A percentile compares a stretch with the other conserved stretches of the same genome.
phyloP scores from a whole-genome alignment of 73 alveolate species.

The Urostyla sp. region DNA sequence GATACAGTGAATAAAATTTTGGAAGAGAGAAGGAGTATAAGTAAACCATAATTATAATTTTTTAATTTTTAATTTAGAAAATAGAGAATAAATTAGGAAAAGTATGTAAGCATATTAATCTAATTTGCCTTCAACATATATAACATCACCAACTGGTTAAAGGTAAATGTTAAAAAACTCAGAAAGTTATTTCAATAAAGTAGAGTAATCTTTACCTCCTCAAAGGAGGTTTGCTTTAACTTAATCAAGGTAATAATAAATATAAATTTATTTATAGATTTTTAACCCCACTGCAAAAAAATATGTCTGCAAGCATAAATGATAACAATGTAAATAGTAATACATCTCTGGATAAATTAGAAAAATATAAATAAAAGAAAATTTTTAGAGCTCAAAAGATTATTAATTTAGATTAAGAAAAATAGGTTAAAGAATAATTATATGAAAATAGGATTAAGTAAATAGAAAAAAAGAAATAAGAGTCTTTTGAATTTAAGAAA shows the following conservation, averaged over 20 bases:
- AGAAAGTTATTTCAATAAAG: not conserved
- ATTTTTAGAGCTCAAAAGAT: conserved; percentile 33
- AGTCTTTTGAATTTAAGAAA: not conserved
- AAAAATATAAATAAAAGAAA: not conserved
- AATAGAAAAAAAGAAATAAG: conserved; percentile 18
- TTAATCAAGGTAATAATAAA: not conserved
- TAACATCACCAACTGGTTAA: not conserved
- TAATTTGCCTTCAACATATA: too few species aligned
- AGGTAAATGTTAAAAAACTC: not conserved
- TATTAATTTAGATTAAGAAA: conserved; percentile 9
- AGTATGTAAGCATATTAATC: too few species aligned
- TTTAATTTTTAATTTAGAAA: conserved; percentile 1
- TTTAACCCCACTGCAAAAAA: conserved; percentile 11
- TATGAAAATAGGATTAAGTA: not conserved
- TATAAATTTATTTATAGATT: not conserved
- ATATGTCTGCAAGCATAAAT: too few species aligned
- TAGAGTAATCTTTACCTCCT: too few species aligned
- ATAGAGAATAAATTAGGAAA: too few species aligned
- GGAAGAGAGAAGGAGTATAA: conserved; percentile 59
- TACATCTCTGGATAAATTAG: too few species aligned
- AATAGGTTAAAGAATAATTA: not conserved
- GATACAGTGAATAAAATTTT: conserved; percentile 67
- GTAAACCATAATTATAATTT: conserved; percentile 1
- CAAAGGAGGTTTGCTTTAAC: conserved; percentile 27
- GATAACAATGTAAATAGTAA: too few species aligned